Base-by-base conservation (phyloP, 1,284 basidiomycete species). In the Takashimella tepidaria region DNA sequence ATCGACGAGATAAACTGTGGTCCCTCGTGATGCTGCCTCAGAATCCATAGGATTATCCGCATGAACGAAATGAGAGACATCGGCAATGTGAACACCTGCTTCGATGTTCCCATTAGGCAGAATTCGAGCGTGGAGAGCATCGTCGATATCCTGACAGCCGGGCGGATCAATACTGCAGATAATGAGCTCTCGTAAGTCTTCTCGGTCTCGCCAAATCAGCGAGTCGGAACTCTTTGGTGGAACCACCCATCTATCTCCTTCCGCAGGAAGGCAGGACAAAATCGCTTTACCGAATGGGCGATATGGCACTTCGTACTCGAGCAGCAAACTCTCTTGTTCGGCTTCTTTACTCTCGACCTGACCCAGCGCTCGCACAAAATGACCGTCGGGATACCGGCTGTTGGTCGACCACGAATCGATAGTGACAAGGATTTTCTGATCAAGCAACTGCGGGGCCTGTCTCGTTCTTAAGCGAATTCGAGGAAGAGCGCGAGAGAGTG, bases 161-260 rank as follows among this genome's bases (percentile, higher is more conserved):
- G 91, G 92, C 2, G 95, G 95, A 76, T 99, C 96, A 65, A 99
- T 98, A 68, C 91, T 95, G 76, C 96, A 98, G 46, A 99, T 84
- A 45, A 88, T 80, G 65, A 97, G 76, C 50, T 87, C 84, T 53
- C 96, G 81, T 69, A 99, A 68, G 78, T 99, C 96, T 70, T 89
- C 85, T 58, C 96, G 80, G 62, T 88, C 87, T 59, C 83, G 80
- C 96, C 96, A 99, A 25, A 83, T 80, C 0, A 80, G 76, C 45
- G 75, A 69, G 4, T 73, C 72, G 0, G 74, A 72, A 41, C 74
- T 77, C 76, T 92, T 96, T 1, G 83, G 83, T 5, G 93, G 92
- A 0, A 99, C 95, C 10, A 88, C 83, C 96, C 96, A 99, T 20
- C 77, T 76, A 16, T 98, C 93, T 5, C 96, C 96, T 71, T 97